Conservation (phyloP, 306 rosid species). For the Cotoneaster glaucophyllus region DNA sequence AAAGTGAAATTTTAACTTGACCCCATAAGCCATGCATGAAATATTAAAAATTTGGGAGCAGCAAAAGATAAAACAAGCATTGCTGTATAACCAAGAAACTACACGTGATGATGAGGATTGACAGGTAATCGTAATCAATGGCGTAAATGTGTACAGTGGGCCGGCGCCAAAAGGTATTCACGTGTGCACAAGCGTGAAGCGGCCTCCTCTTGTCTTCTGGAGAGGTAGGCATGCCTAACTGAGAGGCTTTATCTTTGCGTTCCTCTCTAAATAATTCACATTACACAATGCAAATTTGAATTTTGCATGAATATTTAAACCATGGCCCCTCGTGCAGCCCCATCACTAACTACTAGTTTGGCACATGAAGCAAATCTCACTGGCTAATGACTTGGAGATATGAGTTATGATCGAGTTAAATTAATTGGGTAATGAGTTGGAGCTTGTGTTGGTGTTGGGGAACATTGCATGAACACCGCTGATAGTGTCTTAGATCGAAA, state of each 20-base stretch:
- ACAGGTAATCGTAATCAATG: neutral
- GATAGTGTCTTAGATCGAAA: conserved; percentile 27
- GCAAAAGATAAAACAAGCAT: neutral
- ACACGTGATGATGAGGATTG: neutral
- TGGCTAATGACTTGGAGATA: neutral
- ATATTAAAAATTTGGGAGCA: neutral
- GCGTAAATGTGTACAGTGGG: neutral
- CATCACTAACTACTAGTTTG: conserved; percentile 3
- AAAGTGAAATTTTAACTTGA: neutral
- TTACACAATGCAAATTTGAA: neutral
- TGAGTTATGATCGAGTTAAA: neutral
- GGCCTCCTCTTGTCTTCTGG: neutral
- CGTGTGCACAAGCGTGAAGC: conserved; percentile 6
- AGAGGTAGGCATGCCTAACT: neutral
- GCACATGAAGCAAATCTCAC: conserved; percentile 2
- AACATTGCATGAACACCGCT: conserved; percentile 27
- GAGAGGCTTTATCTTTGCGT: neutral
- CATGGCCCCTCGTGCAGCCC: conserved; percentile 3
- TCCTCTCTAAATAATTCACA: neutral
- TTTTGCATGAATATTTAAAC: neutral
- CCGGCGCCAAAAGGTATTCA: neutral
- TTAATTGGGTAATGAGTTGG: conserved; percentile 24
- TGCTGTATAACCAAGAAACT: neutral
- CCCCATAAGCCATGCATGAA: neutral
- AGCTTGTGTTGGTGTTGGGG: conserved; percentile 22